Conservation (phyloP, 108 stramenopile species). For the Bacterosira constricta region DNA sequence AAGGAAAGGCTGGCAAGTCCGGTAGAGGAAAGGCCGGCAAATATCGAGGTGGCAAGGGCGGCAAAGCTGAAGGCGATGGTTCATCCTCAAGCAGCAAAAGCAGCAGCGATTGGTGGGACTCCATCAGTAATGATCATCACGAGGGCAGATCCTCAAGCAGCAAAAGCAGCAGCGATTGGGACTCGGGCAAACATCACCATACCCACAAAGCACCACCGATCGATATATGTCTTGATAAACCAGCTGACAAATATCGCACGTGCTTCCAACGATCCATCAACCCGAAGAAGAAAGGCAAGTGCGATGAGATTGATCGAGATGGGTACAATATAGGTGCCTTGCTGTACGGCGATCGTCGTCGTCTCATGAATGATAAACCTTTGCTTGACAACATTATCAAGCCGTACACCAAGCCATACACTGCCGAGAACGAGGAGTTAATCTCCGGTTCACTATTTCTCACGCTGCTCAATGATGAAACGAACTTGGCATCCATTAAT, state of each 20-base stretch:
- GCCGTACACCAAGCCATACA: neutral
- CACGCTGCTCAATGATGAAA: neutral
- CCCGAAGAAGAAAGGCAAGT: neutral
- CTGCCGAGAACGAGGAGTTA: neutral
- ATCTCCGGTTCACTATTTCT: neutral
- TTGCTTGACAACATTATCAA: too few species aligned
- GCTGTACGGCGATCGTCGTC: too few species aligned
- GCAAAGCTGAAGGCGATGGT: neutral
- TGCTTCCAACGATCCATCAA: neutral
- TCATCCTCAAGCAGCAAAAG: neutral
- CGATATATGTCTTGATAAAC: neutral
- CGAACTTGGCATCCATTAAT: neutral
- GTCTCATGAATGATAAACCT: too few species aligned
- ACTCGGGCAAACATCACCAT: neutral
- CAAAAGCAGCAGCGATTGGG: neutral
- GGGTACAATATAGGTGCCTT: too few species aligned
- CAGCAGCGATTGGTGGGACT: neutral
- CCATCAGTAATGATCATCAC: neutral
- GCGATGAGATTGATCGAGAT: neutral
- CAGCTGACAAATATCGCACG: neutral
- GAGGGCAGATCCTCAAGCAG: neutral
- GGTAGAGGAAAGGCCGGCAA: neutral
- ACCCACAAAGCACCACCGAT: too few species aligned
- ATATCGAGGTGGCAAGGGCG: neutral
- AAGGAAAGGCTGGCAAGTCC: too few species aligned